These are phyloP conservation scores for Candida sakaeoensis DNA, from an alignment of 805 yeast species.

Conservation along the genomic window DNA sequence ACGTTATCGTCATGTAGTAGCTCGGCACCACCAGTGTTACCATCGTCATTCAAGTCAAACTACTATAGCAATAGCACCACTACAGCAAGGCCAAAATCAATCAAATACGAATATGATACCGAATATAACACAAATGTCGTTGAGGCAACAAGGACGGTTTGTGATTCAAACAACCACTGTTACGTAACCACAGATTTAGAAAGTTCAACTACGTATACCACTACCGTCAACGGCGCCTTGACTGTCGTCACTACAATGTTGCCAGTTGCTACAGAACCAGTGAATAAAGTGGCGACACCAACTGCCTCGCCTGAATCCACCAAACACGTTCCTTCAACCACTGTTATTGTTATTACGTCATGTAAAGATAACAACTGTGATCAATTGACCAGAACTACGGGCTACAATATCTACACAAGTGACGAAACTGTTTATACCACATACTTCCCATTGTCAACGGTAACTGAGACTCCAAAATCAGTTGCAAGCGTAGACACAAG, in stretches of 20 bases:
- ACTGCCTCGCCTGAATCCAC: slow-evolving; percentile 11
- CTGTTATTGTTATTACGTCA: slow-evolving; percentile 35
- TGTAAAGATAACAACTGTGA: slow-evolving; percentile 32
- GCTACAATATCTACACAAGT: slow-evolving; percentile 21
- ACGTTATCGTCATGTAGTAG: slow-evolving; percentile 11
- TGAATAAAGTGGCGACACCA: slow-evolving; percentile 6
- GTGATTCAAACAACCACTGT: slow-evolving; percentile 26
- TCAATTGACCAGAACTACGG: slow-evolving; percentile 28
- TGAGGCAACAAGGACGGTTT: slow-evolving; percentile 27
- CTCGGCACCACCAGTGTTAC: slow-evolving; percentile 4
- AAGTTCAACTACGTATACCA: slow-evolving; percentile 26
- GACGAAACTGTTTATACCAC: slow-evolving; percentile 21
- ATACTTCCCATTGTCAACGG: slow-evolving; percentile 15
- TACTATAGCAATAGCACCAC: slow-evolving; percentile 2
- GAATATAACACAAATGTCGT: slow-evolving; percentile 17
- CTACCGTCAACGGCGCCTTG: slow-evolving; percentile 36
- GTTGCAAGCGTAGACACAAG: slow-evolving; percentile 16
- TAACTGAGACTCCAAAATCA: slow-evolving; percentile 6
- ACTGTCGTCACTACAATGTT: slow-evolving; percentile 32
- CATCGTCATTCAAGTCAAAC: slow-evolving; percentile 1
- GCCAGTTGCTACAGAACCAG: slow-evolving; percentile 10
- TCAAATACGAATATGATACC: slow-evolving; percentile 15
- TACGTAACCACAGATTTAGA: slow-evolving; percentile 31
- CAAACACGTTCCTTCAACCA: slow-evolving; percentile 18
- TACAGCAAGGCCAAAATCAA: slow-evolving; percentile 8